Base-by-base conservation (phyloP, 257 asterid genomes). In the Asclepias syriaca region DNA sequence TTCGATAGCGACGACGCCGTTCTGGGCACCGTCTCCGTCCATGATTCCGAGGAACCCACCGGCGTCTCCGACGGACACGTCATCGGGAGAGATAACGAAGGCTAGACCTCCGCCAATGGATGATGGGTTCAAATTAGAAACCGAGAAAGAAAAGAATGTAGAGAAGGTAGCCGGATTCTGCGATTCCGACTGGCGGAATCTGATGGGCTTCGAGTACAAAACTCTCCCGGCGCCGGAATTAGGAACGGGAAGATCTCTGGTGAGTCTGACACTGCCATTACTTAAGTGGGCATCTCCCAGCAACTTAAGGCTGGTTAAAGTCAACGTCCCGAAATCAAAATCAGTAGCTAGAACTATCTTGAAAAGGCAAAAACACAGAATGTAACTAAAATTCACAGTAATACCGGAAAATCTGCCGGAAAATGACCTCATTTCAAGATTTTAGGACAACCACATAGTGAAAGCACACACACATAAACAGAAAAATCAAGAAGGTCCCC, bases 31-130 rank as follows among this genome's bases (percentile, higher is more conserved):
- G 68, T 69, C 75, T 6, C 85, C 70, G 72, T 86, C 92, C 77
- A 79, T 68, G 66, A 83, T 77, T 4, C 97, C 97, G 72, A 91
- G 61, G 34, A 71, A 91, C 18, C 87, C 96, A 6, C 97, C 97
- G 74, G 87, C 86, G 74, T 86, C 96, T 16, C 97, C 97, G 34
- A 91, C 16, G 21, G 65, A 63, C 55, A 73, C 88, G 45, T 82
- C 96, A 60, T 85, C 90, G 24, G 90, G 88, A 1, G 96, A 83
- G 54, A 91, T 83, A 66, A 91, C 80, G 57, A 91, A 91, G 1
- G 97, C 97, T 22, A 91, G 69, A 1, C 97, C 97, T 43, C 96
- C 97, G 57, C 97, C 97, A 71, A 89, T 87, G 34, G 97, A 91
- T 0, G 90, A 83, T 0, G 96, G 97, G 77, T 91, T 91, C 82